These are phyloP conservation scores for Maudiozyma saulgeensis DNA, from an alignment of 805 yeast species.

Conservation along the genomic window DNA sequence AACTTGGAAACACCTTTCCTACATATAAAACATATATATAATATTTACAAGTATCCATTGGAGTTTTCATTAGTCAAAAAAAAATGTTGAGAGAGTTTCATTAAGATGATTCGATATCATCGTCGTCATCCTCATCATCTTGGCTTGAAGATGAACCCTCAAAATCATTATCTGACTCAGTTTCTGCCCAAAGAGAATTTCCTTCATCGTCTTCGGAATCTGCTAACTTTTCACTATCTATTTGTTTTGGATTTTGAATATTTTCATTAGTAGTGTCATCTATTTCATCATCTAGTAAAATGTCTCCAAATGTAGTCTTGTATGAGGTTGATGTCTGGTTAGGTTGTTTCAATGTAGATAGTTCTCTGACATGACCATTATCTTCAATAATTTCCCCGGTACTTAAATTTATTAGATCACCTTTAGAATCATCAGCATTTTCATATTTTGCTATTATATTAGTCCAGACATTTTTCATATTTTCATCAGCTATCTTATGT, in stretches of 20 bases:
- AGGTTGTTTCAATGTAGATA: slow-evolving; percentile 13
- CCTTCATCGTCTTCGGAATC: slow-evolving; percentile 1
- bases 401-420: slow-evolving; percentile 54
- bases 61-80: no score
- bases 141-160: neutral
- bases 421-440: slow-evolving; percentile 38
- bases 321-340: slow-evolving; percentile 5
- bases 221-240: slow-evolving; percentile 5
- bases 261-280: neutral
- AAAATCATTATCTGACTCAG: neutral
- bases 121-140: neutral
- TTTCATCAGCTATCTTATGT: slow-evolving; percentile 29
- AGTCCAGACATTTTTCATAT: slow-evolving; percentile 37
- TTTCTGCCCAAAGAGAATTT: neutral
- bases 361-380: slow-evolving; percentile 56
- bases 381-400: slow-evolving; percentile 59
- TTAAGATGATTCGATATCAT: neutral
- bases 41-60: no score
- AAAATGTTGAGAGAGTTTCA: no score
- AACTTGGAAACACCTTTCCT: neutral
- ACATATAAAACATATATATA: no score
- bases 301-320: slow-evolving; percentile 17
- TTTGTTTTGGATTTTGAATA: neutral
- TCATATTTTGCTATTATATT: slow-evolving; percentile 45
- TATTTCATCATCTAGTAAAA: slow-evolving; percentile 8